phyloP scores from a whole-genome alignment of 345 rosid species.

The Citrus glauca region DNA sequence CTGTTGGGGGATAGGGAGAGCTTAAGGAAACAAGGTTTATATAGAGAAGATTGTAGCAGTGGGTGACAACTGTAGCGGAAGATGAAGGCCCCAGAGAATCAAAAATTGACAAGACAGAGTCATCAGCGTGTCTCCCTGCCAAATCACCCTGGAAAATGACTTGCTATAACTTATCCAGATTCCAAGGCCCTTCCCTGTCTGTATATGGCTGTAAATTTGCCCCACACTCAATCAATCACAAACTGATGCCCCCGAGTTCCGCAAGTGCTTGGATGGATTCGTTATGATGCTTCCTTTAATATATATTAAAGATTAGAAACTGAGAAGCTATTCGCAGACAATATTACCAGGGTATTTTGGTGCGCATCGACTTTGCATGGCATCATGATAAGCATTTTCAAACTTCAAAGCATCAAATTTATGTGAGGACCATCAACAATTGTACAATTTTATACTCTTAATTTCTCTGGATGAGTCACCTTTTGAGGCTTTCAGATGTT shows the following conservation, averaged over 20 bases:
- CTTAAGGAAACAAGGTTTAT: neutral
- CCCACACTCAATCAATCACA: conserved; percentile 8
- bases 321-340: neutral
- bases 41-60: neutral
- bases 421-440: neutral
- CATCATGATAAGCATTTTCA: neutral
- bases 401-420: neutral
- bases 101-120: conserved; percentile 36
- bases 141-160: conserved; percentile 34
- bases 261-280: conserved; percentile 11
- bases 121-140: conserved; percentile 34
- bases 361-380: too few relatives aligned
- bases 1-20: neutral
- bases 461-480: too few relatives aligned
- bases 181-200: conserved; percentile 21
- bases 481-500: too few relatives aligned
- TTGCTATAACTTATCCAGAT: conserved; percentile 14
- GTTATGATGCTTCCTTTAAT: neutral
- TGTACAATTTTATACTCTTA: too few relatives aligned
- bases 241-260: conserved; percentile 10
- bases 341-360: neutral
- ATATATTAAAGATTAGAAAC: neutral
- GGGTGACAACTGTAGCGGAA: conserved; percentile 6
- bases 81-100: conserved; percentile 20
- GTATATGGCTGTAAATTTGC: conserved; percentile 16